These are phyloP conservation scores for Panicum miliaceum DNA, from an alignment of 176 grass and related monocot genomes.

Conservation along the genomic window DNA sequence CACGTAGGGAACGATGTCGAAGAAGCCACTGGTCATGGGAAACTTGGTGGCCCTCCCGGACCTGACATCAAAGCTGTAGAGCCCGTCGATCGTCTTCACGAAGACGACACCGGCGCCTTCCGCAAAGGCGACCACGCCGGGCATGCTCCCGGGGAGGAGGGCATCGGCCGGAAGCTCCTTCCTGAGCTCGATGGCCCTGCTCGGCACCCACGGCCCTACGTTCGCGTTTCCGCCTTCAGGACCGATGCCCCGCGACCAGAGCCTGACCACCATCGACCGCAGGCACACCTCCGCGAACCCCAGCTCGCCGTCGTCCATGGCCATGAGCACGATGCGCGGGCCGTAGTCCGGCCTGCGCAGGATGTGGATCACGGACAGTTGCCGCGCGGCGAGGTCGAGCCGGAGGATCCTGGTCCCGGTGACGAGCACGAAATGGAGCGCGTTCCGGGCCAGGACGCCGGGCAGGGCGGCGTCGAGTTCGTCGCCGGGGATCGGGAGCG, in stretches of 20 bases:
- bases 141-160: background rate
- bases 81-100: background rate
- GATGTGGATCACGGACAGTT: background rate
- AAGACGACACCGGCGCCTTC: background rate
- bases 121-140: background rate
- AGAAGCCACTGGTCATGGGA: background rate
- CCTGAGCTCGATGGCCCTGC: background rate
- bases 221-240: too few species aligned
- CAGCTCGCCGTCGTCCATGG: background rate
- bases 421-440: background rate
- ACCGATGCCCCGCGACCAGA: background rate
- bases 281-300: background rate
- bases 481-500: background rate
- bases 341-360: too few species aligned
- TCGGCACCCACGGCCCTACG: background rate
- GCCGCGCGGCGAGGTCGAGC: background rate
- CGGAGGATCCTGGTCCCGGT: background rate
- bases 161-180: background rate
- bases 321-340: background rate
- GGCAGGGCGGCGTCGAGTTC: too few species aligned
- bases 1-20: background rate
- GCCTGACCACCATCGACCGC: background rate
- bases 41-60: background rate
- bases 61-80: conserved; percentile 17
- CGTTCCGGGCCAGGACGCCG: background rate